A percentile compares a stretch with the other conserved stretches of the same genome.
These are phyloP conservation scores for Cladosporium cucumerinum DNA, from an alignment of 2,329 filamentous ascomycete species.

Conservation along the genomic window DNA sequence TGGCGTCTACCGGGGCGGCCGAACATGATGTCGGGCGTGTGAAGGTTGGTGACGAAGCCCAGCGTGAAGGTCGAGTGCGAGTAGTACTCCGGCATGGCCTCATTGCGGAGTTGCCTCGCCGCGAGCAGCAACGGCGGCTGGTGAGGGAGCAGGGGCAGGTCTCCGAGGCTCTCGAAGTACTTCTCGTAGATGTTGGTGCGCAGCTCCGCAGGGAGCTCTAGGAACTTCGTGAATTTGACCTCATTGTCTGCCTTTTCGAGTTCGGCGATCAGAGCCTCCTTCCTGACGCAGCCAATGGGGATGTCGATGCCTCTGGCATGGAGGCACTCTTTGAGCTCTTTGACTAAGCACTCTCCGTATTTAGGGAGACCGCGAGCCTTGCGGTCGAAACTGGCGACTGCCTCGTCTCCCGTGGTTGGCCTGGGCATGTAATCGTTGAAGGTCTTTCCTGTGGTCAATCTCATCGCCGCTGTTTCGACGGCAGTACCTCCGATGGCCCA, in stretches of 20 bases:
- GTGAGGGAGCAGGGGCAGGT: background rate
- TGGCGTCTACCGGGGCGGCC: background rate
- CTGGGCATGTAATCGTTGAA: background rate
- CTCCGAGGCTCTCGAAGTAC: background rate
- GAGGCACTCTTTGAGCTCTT: background rate
- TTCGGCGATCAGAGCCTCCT: background rate
- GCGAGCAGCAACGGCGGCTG: background rate
- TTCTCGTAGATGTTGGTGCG: background rate
- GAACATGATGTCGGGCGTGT: background rate
- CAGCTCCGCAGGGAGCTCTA: background rate
- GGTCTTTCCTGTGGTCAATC: background rate
- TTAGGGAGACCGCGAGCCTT: background rate
- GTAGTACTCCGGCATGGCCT: background rate
- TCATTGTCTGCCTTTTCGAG: constrained; percentile 1
- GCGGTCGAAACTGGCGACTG: background rate
- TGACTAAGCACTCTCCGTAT: background rate
- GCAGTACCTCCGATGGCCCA: background rate
- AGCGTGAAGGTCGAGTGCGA: background rate
- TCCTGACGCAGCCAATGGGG: background rate
- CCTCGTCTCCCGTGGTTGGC: background rate
- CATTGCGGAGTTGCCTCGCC: background rate
- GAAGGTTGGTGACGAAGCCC: background rate
- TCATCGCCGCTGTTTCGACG: background rate
- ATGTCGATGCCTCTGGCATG: background rate
- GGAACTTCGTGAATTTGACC: background rate